Percentiles rank a stretch among this genome's conserved stretches.
phyloP scores from a whole-genome alignment of 495 filamentous ascomycete genomes.

The Xylaria bambusicola region DNA sequence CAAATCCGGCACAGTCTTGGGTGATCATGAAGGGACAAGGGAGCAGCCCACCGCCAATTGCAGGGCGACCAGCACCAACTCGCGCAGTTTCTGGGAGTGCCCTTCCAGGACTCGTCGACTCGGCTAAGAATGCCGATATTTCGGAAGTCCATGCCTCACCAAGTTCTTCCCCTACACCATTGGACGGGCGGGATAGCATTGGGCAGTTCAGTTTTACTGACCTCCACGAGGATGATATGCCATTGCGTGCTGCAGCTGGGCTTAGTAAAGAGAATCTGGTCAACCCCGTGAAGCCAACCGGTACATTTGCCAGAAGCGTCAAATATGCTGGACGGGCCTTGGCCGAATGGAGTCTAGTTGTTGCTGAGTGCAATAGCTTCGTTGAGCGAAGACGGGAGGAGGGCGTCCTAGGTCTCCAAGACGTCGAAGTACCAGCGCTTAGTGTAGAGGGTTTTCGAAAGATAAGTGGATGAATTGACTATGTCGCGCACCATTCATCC shows the following conservation, averaged over 20 bases:
- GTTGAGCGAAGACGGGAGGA: slow-evolving; percentile 84
- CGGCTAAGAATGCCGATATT: slow-evolving; percentile 44
- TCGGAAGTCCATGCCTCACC: slow-evolving; percentile 21
- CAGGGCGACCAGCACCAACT: slow-evolving; percentile 46
- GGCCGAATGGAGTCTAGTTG: slow-evolving; percentile 85
- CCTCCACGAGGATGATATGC: slow-evolving; percentile 24
- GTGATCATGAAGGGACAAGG: slow-evolving; percentile 45
- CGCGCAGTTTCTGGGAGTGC: slow-evolving; percentile 45
- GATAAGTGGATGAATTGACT: slow-evolving; percentile 34
- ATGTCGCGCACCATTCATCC: background rate
- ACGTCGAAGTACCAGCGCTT: slow-evolving; percentile 86
- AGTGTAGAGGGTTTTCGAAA: slow-evolving; percentile 83
- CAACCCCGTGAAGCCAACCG: slow-evolving; percentile 40
- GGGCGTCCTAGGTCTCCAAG: slow-evolving; percentile 71
- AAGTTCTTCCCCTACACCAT: slow-evolving; percentile 19
- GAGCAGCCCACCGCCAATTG: slow-evolving; percentile 39
- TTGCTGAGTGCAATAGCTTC: slow-evolving; percentile 89
- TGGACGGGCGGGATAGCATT: slow-evolving; percentile 24
- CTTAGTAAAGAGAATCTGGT: slow-evolving; percentile 32
- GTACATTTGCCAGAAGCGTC: slow-evolving; percentile 40
- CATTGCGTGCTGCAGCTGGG: slow-evolving; percentile 17
- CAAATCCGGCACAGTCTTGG: slow-evolving; percentile 64
- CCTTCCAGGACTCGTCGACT: slow-evolving; percentile 46
- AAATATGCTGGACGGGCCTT: slow-evolving; percentile 86
- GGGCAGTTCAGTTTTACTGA: slow-evolving; percentile 22